Evolutionary conservation across 768 basidiomycete genomes (phyloP), one percentile per base, ranked within the genome.

Genomic region (Neoboletus brunneissimus): DNA sequence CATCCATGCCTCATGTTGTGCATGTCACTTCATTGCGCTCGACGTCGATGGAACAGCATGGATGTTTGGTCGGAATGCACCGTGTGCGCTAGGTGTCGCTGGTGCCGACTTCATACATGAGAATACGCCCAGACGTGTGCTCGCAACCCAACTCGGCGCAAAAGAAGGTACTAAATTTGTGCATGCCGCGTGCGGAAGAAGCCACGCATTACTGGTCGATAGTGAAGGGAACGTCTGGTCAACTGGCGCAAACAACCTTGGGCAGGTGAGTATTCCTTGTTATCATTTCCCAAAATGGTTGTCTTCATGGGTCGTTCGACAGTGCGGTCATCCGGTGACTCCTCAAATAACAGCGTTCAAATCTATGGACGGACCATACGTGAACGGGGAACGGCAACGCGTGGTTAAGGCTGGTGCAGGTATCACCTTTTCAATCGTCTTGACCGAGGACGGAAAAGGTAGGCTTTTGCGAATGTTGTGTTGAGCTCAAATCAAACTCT

Each of bases 31-130:
- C 63, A 83, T 94, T 41, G 84, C 78, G 15, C 70, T 94, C 59
- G 89, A 91, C 74, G 62, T 80, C 23, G 80, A 86, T 51, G 94
- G 93, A 8, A 79, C 82, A 38, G 96, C 94, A 10, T 94, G 92
- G 87, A 72, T 98, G 63, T 91, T 95, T 67, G 96, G 96, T 8
- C 85, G 93, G 51, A 93, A 92, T 72, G 84, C 83, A 40, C 85
- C 78, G 55, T 76, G 81, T 54, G 81, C 82, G 42, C 79, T 94
- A 4, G 89, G 90, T n/a, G 73, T 84, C 10, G 64, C 81, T 15
- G 77, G 74, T 27, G 76, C 77, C 56, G 82, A 83, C 54, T 50
- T 73, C 57, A 79, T 94, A 58, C 88, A 89, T 18, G 90, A 94
- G 76, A 86, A 83, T 69, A 81, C 85, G 57, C 89, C 92, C 20